Evolutionary conservation across 2,329 filamentous ascomycete species (phyloP), one percentile per base, ranked within the genome.

Genomic region (Cordyceps militaris): DNA sequence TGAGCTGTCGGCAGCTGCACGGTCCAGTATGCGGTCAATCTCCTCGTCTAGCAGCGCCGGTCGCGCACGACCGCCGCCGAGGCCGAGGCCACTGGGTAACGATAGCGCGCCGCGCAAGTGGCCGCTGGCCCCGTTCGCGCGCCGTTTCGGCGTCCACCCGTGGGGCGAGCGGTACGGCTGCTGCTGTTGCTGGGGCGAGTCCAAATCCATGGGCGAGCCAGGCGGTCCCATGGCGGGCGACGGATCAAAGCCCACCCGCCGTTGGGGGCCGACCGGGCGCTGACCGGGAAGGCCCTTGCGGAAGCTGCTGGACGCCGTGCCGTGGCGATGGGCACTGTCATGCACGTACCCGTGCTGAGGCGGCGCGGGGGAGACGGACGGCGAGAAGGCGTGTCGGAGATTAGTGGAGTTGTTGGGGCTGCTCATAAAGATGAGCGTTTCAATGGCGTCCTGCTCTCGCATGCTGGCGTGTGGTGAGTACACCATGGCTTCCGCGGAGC

Each of bases 371-470:
- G 75, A 74, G 11, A 68, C 68, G 0, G 72, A 67, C 0, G 75
- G 71, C 0, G 80, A 76, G 59, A 83, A 83, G 10, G 71, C 67
- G 60, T 81, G 80, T 61, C 82, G 82, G 64, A 86, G 71, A 60
- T 83, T 84, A 43, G 81, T 77, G 46, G 86, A 87, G 69, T 89
- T 88, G 16, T 86, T 86, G 0, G 88, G 88, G 61, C 86, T 89
- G 66, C 88, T 91, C 84, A 94, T 88, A 66, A 92, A 91, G 26
- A 93, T 76, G 24, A 94, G 73, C 0, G 88, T 87, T 67, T 92
- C 89, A 48, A 93, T 84, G 6, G 89, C 89, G 65, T 93, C 89
- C 66, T 91, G 88, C 67, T 94, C 89, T 53, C 88, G 82, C 9
- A 82, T 74, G 23, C 84, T 84, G 61, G 89, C 86, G 58, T 71